Evolutionary conservation across 345 rosid genomes (phyloP).

Genomic region (Acer yangbiense): DNA sequence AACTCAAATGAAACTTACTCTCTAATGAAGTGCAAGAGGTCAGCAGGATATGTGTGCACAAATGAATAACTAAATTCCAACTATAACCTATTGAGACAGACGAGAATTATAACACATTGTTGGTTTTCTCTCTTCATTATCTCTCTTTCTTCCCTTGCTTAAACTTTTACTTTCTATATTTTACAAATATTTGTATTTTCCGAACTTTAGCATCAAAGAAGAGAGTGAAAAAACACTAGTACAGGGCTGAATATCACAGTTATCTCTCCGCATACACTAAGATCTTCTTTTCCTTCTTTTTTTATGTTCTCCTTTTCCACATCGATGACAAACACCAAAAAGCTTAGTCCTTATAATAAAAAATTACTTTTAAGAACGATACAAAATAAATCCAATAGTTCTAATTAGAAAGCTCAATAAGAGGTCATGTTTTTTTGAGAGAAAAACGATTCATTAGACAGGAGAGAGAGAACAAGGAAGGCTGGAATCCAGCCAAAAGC

Average conservation of each 20-base stretch:
- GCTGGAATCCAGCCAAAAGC: too few species aligned
- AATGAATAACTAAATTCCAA: background rate
- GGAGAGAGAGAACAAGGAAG: too few species aligned
- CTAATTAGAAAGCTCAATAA: background rate
- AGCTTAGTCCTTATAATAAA: background rate
- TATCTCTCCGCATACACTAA: background rate
- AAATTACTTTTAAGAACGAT: background rate
- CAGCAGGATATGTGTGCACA: background rate
- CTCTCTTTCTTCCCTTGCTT: background rate
- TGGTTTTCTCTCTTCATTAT: background rate
- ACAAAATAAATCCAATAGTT: background rate
- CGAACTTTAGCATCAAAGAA: background rate
- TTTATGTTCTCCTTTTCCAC: background rate
- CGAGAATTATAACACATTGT: background rate
- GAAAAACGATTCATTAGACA: too few species aligned
- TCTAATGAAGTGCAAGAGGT: conserved; percentile 2
- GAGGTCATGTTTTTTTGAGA: too few species aligned
- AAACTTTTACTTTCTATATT: background rate
- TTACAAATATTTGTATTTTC: background rate
- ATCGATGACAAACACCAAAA: background rate
- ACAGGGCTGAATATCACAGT: background rate
- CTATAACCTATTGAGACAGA: background rate
- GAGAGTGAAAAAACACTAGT: background rate
- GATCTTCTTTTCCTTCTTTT: background rate
- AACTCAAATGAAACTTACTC: background rate